phyloP scores from a whole-genome alignment of 129 eudicot species.

The Flaveria trinervia region DNA sequence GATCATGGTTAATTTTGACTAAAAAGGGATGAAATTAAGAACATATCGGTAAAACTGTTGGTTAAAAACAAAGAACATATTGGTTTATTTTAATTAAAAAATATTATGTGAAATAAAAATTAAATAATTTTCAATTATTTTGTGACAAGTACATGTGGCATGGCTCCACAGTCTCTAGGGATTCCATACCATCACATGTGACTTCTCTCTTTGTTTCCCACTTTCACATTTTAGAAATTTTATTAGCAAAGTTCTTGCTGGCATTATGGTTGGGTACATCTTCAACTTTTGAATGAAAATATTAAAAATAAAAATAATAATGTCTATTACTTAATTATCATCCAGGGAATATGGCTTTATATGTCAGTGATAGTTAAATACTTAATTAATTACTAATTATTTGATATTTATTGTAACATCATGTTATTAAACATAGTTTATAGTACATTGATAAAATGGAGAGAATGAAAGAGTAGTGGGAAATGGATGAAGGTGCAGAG shows the following conservation, averaged over 20 bases:
- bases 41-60: too few species aligned
- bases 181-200: slow-evolving; percentile 36
- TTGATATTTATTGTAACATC: neutral
- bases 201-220: slow-evolving; percentile 36
- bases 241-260: slow-evolving; percentile 36
- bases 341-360: slow-evolving; percentile 24
- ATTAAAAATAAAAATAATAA: neutral
- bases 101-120: neutral
- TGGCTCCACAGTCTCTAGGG: slow-evolving; percentile 39
- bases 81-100: neutral
- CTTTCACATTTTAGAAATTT: slow-evolving; percentile 5
- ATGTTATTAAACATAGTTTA: neutral
- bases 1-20: neutral
- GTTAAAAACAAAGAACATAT: neutral
- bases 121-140: neutral
- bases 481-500: neutral
- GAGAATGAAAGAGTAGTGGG: neutral
- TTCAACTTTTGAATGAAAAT: neutral
- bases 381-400: neutral
- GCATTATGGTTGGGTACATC: slow-evolving; percentile 18
- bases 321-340: slow-evolving; percentile 10
- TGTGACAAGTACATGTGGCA: slow-evolving; percentile 32
- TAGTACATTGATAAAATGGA: neutral
- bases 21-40: too few species aligned
- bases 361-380: neutral